These are phyloP conservation scores for Trichoderma virens DNA, from an alignment of 495 filamentous ascomycete genomes.

Conservation along the genomic window DNA sequence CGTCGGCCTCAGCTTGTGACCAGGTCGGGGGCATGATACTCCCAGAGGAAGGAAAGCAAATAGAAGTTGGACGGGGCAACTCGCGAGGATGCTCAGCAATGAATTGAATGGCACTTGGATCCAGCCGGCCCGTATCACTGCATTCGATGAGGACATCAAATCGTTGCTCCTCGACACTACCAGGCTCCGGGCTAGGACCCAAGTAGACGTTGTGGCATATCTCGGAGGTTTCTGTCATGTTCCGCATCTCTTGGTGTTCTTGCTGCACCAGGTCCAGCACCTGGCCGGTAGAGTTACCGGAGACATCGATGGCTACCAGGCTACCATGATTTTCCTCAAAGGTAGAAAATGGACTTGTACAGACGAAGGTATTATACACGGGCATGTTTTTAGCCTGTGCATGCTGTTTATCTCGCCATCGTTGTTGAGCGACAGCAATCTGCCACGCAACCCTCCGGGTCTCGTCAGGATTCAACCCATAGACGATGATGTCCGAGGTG, in stretches of 20 bases:
- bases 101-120: conserved; percentile 45
- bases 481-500: conserved; percentile 86
- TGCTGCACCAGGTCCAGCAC: conserved; percentile 88
- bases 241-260: conserved; percentile 86
- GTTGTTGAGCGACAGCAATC: conserved; percentile 65
- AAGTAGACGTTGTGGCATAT: conserved; percentile 85
- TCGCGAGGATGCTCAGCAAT: conserved; percentile 50
- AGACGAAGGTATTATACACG: conserved; percentile 77
- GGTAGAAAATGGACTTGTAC: conserved; percentile 55
- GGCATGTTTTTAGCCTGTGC: conserved; percentile 46
- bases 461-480: conserved; percentile 62
- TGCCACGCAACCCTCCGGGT: conserved; percentile 60
- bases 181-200: conserved; percentile 74
- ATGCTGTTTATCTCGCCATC: conserved; percentile 60
- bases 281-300: conserved; percentile 63
- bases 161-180: conserved; percentile 28
- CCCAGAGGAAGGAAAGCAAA: conserved; percentile 75
- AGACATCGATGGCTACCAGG: conserved; percentile 67
- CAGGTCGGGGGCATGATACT: conserved; percentile 77
- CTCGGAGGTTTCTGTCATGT: conserved; percentile 83
- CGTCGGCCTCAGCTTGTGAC: conserved; percentile 70
- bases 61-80: not conserved
- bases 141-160: conserved; percentile 81
- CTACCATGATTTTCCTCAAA: conserved; percentile 65
- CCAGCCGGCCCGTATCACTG: conserved; percentile 65